Evolutionary conservation across 306 rosid genomes (phyloP), one percentile per base, ranked within the genome.

Genomic region (Cucumis cinereus): DNA sequence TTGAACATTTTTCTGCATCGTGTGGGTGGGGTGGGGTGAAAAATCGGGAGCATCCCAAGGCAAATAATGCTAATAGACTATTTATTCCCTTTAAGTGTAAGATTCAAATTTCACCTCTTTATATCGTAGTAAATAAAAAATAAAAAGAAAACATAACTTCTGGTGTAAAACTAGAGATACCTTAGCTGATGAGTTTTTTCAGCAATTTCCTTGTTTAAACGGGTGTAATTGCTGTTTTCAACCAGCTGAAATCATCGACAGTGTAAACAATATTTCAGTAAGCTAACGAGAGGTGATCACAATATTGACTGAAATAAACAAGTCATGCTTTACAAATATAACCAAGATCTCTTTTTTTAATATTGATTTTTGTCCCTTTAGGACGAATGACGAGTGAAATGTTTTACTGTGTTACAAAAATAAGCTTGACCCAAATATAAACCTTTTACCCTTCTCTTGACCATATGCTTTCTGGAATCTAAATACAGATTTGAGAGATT

Each of bases 171-270:
- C 35, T 38, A 63, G 6, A 61, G n/a, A 43, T 54, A 92, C 98
- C 98, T 90, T 22, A 94, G 82, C 77, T 73, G 89, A 79, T 77
- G 90, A 79, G 89, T 94, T 80, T 83, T 90, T 75, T 87, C 90
- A 10, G 92, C 75, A 73, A 94, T 83, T 83, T 94, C 99, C 85
- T 87, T 82, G 88, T 84, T 89, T 86, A 94, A 74, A 76, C 82
- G 85, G 62, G 92, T 10, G 84, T 50, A 45, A 81, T 83, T 84
- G 85, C 86, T 85, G 86, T 90, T 85, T 82, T 93, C 96, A 67
- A 93, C 96, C n/a, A 89, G 89, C 97, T 93, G 81, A 79, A 82
- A 17, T 38, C 84, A 77, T 40, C 17, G 10, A 28, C 30, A 41
- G 56, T 52, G 24, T 35, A 41, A 68, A 14, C 55, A 67, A n/a